A percentile compares a stretch with the other conserved stretches of the same genome.
phyloP scores from a whole-genome alignment of 306 rosid species.

The Acacia melanoxylon region DNA sequence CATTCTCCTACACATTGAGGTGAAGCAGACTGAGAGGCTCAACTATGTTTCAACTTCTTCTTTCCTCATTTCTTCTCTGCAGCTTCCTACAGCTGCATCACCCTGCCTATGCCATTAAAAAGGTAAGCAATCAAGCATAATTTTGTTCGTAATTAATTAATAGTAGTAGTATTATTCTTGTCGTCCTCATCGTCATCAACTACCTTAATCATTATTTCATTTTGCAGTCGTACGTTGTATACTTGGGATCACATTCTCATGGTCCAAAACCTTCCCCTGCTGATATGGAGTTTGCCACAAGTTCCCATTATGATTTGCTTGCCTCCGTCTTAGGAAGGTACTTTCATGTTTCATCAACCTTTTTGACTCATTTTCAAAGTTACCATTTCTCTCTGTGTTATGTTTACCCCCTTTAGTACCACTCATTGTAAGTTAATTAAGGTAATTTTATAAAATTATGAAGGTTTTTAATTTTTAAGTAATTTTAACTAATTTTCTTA shows the following conservation, averaged over 20 bases:
- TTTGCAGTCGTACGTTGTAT: conserved; percentile 23
- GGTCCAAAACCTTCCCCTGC: conserved; percentile 37
- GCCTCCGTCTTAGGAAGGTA: conserved; percentile 35
- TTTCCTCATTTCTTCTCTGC: neutral
- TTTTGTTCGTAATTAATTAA: neutral
- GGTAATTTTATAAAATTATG: no score
- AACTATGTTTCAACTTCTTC: neutral
- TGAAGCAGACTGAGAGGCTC: neutral
- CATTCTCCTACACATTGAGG: neutral
- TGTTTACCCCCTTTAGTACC: neutral
- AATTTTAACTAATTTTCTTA: no score
- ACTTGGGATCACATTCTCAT: conserved; percentile 32
- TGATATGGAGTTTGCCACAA: conserved; percentile 40
- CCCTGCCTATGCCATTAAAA: neutral
- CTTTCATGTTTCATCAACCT: conserved; percentile 19
- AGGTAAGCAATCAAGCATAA: neutral
- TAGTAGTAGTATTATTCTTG: no score
- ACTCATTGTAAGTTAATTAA: no score
- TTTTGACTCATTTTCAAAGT: no score
- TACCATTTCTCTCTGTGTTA: no score
- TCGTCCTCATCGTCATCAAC: neutral
- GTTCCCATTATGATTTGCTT: conserved; percentile 36
- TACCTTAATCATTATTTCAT: neutral
- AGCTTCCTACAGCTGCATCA: neutral
- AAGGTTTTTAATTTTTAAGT: no score